Evolutionary conservation across 164 flowering plant genomes (phyloP).

Genomic region (Cinnamomum micranthum): DNA sequence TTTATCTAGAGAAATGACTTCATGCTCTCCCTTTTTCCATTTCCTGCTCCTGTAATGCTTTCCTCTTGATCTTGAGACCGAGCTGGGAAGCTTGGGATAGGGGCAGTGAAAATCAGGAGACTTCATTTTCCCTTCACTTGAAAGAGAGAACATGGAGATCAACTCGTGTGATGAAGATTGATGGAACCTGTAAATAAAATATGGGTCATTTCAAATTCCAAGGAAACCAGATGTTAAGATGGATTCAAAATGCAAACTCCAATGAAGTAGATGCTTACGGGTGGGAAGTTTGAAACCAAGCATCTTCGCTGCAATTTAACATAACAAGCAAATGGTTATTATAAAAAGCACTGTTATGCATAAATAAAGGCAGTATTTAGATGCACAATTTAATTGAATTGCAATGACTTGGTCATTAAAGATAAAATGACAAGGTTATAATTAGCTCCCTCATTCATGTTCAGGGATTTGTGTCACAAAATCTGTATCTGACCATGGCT

Average conservation of each 20-base stretch:
- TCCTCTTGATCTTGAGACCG: constrained; percentile 75
- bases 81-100: constrained; percentile 60
- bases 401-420: background rate
- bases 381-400: background rate
- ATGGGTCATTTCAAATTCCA: background rate
- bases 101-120: constrained; percentile 22
- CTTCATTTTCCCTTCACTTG: constrained; percentile 17
- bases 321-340: constrained; percentile 2
- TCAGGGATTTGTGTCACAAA: background rate
- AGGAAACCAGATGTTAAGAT: background rate
- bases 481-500: background rate
- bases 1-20: constrained; percentile 19
- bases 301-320: constrained; percentile 49
- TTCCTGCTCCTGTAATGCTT: constrained; percentile 43
- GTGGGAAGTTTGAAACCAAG: constrained; percentile 56
- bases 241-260: background rate
- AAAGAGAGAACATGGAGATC: constrained; percentile 33
- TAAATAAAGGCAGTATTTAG: background rate
- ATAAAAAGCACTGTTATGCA: background rate
- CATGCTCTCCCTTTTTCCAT: constrained; percentile 21
- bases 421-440: background rate
- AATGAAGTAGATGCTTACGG: constrained; percentile 37
- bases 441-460: background rate
- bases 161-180: constrained; percentile 44
- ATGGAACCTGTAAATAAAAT: constrained; percentile 51